Conservation (phyloP, 352 stramenopile species). For the Phytophthora citrophthora region DNA sequence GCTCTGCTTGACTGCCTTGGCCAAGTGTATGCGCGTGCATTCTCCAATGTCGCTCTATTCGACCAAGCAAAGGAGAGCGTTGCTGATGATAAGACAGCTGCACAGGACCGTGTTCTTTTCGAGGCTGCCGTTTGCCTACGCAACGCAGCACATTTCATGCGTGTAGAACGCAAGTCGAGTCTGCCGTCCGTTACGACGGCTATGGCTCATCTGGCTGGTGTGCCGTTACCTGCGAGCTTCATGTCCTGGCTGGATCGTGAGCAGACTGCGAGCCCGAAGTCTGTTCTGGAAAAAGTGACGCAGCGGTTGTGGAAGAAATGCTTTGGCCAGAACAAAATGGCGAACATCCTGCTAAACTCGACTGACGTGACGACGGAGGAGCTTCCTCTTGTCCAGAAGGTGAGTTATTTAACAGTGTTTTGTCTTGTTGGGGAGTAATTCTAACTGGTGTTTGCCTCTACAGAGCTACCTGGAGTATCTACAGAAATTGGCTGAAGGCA, state of each 20-base stretch:
- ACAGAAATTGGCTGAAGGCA: constrained; percentile 31
- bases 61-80: constrained; percentile 27
- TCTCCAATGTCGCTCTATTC: constrained; percentile 35
- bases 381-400: constrained; percentile 50
- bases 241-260: constrained; percentile 50
- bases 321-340: constrained; percentile 39
- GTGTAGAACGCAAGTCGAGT: constrained; percentile 49
- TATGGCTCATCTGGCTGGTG: constrained; percentile 47
- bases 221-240: constrained; percentile 56
- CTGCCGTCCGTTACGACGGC: constrained; percentile 53
- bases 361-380: constrained; percentile 47
- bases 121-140: constrained; percentile 52
- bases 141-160: constrained; percentile 64
- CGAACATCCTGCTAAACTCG: constrained; percentile 56
- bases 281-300: constrained; percentile 17
- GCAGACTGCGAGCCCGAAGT: constrained; percentile 27
- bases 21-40: constrained; percentile 60
- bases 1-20: constrained; percentile 55
- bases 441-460: constrained; percentile 15
- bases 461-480: constrained; percentile 60
- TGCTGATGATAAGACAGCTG: constrained; percentile 23
- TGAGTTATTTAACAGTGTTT: constrained; percentile 13
- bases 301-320: constrained; percentile 48
- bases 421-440: background rate
- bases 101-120: constrained; percentile 32